phyloP scores from a whole-genome alignment of 257 asterid genomes.

The Misopates orontium region DNA sequence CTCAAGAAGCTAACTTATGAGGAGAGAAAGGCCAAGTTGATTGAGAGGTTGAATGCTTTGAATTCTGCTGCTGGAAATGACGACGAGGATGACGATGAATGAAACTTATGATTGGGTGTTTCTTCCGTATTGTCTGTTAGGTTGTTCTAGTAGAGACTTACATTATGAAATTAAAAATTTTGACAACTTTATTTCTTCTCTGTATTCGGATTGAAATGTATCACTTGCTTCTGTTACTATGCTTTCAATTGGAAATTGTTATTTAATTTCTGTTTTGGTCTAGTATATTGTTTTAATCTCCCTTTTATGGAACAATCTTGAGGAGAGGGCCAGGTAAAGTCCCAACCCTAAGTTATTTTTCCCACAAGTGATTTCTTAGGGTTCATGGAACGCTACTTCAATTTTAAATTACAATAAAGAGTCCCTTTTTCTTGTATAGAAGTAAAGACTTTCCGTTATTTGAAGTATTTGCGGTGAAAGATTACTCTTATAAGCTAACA shows the following conservation, averaged over 20 bases:
- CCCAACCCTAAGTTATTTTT: no score
- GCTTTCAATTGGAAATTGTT: background rate
- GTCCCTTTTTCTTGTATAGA: no score
- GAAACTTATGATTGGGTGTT: constrained; percentile 3
- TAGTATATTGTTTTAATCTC: no score
- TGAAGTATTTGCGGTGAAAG: no score
- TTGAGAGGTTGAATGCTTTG: constrained; percentile 53
- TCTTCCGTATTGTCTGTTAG: background rate
- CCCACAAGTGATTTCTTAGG: no score
- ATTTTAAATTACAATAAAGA: no score
- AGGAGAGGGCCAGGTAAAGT: no score
- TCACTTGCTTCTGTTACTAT: background rate
- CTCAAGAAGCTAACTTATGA: constrained; percentile 57
- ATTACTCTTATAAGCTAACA: no score
- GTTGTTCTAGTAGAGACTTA: constrained; percentile 2
- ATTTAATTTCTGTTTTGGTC: no score
- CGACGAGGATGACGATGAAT: constrained; percentile 49
- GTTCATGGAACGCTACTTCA: no score
- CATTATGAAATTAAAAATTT: background rate
- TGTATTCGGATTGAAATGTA: background rate
- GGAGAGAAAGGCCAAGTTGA: constrained; percentile 50
- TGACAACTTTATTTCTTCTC: background rate
- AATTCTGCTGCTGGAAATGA: constrained; percentile 44
- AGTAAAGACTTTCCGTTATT: no score
- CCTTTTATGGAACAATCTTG: no score